Conservation (phyloP, 768 basidiomycete genomes). For the Rhodotorula graminis region DNA sequence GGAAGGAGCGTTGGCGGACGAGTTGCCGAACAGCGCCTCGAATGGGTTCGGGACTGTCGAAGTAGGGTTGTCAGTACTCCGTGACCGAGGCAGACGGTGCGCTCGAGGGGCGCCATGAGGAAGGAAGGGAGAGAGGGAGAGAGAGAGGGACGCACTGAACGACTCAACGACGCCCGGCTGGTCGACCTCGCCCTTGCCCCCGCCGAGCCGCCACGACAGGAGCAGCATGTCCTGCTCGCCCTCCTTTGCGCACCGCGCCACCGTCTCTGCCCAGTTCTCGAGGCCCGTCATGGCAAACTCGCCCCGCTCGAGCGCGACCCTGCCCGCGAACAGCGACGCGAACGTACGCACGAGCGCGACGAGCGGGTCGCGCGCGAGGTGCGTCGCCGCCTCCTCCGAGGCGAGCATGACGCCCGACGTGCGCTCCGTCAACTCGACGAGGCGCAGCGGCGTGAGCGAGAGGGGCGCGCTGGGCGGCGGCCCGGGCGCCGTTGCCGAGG, state of each 20-base stretch:
- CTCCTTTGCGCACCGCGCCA: slow-evolving; percentile 49
- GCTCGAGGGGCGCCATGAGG: neutral
- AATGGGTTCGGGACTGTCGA: slow-evolving; percentile 58
- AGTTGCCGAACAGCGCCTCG: slow-evolving; percentile 62
- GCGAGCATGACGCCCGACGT: slow-evolving; percentile 81
- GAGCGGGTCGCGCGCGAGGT: slow-evolving; percentile 67
- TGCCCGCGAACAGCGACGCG: slow-evolving; percentile 42
- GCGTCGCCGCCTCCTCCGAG: slow-evolving; percentile 60
- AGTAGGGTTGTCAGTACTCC: too few relatives aligned
- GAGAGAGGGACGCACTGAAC: neutral
- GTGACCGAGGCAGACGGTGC: too few relatives aligned
- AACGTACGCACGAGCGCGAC: slow-evolving; percentile 72
- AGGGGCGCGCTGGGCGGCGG: slow-evolving; percentile 3
- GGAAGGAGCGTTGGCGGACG: slow-evolving; percentile 51
- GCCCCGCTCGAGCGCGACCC: slow-evolving; percentile 47
- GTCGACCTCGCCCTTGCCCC: neutral
- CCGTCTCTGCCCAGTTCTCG: slow-evolving; percentile 65
- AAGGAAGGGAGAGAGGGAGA: slow-evolving; percentile 44
- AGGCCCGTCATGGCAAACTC: slow-evolving; percentile 70
- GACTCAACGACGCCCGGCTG: slow-evolving; percentile 15
- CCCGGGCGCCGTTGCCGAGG: neutral
- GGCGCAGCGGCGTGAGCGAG: slow-evolving; percentile 69
- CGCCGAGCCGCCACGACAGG: slow-evolving; percentile 70
- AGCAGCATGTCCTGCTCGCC: slow-evolving; percentile 67
- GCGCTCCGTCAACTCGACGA: slow-evolving; percentile 83